phyloP scores from a whole-genome alignment of 345 rosid species.

The Kernera saxatilis region DNA sequence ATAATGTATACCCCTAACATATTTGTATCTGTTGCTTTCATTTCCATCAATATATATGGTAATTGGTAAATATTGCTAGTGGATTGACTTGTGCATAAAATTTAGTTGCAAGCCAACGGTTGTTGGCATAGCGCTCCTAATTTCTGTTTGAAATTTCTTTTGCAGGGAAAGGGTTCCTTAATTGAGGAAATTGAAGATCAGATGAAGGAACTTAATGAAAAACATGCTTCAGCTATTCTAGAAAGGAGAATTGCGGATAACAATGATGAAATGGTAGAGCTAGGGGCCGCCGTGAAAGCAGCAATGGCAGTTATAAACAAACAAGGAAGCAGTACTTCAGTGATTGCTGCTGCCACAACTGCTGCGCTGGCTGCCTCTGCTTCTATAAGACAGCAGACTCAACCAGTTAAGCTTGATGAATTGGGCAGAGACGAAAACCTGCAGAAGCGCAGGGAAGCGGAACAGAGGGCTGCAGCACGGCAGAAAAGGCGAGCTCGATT shows the following conservation, averaged over 20 bases:
- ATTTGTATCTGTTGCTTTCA: not conserved
- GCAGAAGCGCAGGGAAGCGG: slow-evolving; percentile 78
- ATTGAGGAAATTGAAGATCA: slow-evolving; percentile 89
- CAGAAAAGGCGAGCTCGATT: slow-evolving; percentile 57
- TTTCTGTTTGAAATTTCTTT: slow-evolving; percentile 3
- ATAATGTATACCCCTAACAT: not conserved
- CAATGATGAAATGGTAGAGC: slow-evolving; percentile 78
- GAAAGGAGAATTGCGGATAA: slow-evolving; percentile 86
- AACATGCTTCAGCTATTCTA: slow-evolving; percentile 57
- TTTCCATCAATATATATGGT: not conserved
- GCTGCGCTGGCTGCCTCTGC: slow-evolving; percentile 78
- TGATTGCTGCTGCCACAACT: slow-evolving; percentile 56
- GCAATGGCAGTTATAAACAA: slow-evolving; percentile 58
- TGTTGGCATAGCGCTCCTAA: slow-evolving; percentile 4
- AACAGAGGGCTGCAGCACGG: slow-evolving; percentile 84
- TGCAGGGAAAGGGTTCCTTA: slow-evolving; percentile 76
- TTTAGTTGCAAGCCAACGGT: not conserved
- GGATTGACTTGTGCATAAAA: not conserved
- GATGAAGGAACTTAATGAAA: slow-evolving; percentile 75
- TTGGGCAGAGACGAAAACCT: slow-evolving; percentile 86
- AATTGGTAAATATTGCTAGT: not conserved
- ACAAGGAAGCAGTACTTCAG: slow-evolving; percentile 53
- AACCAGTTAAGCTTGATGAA: slow-evolving; percentile 82
- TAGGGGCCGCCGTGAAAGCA: slow-evolving; percentile 83
- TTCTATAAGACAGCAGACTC: slow-evolving; percentile 53